Base-by-base conservation (phyloP, 2,329 filamentous ascomycete genomes). In the Nigrograna mackinnonii region DNA sequence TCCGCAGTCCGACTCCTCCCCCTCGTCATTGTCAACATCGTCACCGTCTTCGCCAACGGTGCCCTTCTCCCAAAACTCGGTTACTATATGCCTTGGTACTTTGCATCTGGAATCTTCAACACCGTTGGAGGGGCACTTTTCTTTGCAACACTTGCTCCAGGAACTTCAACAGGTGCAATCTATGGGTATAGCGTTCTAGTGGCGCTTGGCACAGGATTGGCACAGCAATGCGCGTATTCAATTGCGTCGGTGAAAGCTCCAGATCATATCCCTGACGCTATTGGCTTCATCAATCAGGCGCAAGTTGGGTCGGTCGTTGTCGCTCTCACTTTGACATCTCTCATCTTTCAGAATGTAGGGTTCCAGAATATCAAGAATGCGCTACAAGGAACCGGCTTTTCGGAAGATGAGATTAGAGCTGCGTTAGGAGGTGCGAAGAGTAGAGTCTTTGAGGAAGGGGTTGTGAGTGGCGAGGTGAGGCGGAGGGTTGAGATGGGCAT, bases 281-380 rank as follows among this genome's bases (percentile, higher is more conserved):
- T 58, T 16, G 46, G 49, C 2, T 54, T 55, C 36, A 55, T 57
- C 24, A 60, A 55, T 34, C 35, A 22, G 3, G 53, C 57, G 7
- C 62, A 66, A 37, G 42, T 58, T 12, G 58, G 59, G 4, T 47
- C 44, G 2, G 49, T 46, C 2, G 47, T 57, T 5, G 50, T 65
- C 18, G 50, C 55, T 3, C 46, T 65, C 9, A 51, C 59, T 4
- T 47, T 63, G 17, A 46, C 54, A 2, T 46, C 48, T 3, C 41
- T 46, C n/a, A 44, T 64, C 5, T 65, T 60, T 37, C 58, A 64
- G 41, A 62, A 58, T 33, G 40, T 60, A 2, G 58, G 51, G 3
- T 36, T 36, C 34, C 16, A 36, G 12, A 36, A 36, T 6, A 7
- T 36, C 2, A 20, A 22, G 13, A 22, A 16, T 3, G 18, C 16